These are phyloP conservation scores for Ceratobasidium sp. DNA, from an alignment of 1,284 basidiomycete genomes.

Conservation along the genomic window DNA sequence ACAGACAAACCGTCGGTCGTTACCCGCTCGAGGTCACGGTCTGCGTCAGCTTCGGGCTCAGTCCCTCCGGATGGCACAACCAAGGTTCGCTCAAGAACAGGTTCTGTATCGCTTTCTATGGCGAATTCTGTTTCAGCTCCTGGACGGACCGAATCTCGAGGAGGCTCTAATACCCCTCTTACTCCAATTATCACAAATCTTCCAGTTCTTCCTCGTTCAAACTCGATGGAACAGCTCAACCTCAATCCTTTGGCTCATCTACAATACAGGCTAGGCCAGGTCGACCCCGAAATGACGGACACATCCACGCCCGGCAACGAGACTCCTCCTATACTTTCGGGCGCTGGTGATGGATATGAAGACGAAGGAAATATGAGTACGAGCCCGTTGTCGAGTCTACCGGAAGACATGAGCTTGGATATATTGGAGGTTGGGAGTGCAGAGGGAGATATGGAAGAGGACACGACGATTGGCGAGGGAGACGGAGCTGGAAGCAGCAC, in stretches of 20 bases:
- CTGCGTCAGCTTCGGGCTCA: constrained; percentile 21
- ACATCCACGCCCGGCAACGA: constrained; percentile 19
- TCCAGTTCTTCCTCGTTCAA: constrained; percentile 9
- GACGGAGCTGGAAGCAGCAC: constrained; percentile 12
- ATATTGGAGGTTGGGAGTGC: constrained; percentile 11
- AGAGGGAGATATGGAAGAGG: not conserved
- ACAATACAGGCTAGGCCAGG: constrained; percentile 14
- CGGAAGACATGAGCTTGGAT: constrained; percentile 39
- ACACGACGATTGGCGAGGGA: constrained; percentile 9
- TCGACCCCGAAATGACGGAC: constrained; percentile 13
- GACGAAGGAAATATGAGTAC: constrained; percentile 22
- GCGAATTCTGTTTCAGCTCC: constrained; percentile 30
- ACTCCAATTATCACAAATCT: constrained; percentile 31
- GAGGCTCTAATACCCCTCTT: constrained; percentile 24
- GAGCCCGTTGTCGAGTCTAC: constrained; percentile 37
- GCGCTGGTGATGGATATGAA: not conserved
- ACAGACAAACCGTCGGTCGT: not conserved
- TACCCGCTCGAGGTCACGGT: constrained; percentile 37
- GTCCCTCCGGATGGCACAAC: not conserved
- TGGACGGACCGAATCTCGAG: constrained; percentile 9
- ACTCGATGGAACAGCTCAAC: constrained; percentile 18
- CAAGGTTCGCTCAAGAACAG: constrained; percentile 8
- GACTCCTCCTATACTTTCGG: not conserved
- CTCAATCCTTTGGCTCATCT: not conserved
- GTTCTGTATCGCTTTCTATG: constrained; percentile 12